These are phyloP conservation scores for Dichotomocladium elegans DNA, from an alignment of 371 early-diverging fungal species.

Conservation along the genomic window DNA sequence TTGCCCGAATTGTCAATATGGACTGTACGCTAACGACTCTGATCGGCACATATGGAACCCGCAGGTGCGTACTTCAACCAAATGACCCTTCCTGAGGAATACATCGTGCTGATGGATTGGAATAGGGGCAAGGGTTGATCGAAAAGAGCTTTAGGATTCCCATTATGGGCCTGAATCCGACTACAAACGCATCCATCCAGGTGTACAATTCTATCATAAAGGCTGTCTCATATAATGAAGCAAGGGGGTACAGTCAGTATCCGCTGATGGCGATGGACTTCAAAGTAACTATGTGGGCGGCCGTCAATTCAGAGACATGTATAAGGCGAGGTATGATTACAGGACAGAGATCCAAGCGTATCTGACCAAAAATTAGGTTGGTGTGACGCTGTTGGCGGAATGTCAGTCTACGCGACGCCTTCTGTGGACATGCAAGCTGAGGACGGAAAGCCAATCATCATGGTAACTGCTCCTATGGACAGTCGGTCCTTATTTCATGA, in stretches of 20 bases:
- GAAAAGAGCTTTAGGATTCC: constrained; percentile 59
- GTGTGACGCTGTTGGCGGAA: constrained; percentile 72
- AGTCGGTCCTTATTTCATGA: constrained; percentile 68
- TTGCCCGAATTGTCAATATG: constrained; percentile 73
- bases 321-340: constrained; percentile 55
- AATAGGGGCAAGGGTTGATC: constrained; percentile 56
- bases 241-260: constrained; percentile 44
- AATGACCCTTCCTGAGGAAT: neutral
- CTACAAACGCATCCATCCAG: constrained; percentile 29
- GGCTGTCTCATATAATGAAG: constrained; percentile 49
- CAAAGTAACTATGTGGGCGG: constrained; percentile 69
- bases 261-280: constrained; percentile 71
- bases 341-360: neutral
- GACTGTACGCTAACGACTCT: constrained; percentile 58
- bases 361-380: constrained; percentile 30
- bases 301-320: constrained; percentile 64
- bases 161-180: constrained; percentile 60
- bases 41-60: constrained; percentile 68
- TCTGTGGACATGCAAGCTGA: constrained; percentile 45
- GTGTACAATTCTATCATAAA: constrained; percentile 38
- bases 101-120: neutral
- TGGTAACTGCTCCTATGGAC: constrained; percentile 67
- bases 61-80: constrained; percentile 21
- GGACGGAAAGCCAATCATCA: constrained; percentile 62
- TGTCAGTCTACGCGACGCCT: constrained; percentile 69